Base-by-base conservation (phyloP, 1,139 yeast genomes). In the Lodderomyces margitis region DNA sequence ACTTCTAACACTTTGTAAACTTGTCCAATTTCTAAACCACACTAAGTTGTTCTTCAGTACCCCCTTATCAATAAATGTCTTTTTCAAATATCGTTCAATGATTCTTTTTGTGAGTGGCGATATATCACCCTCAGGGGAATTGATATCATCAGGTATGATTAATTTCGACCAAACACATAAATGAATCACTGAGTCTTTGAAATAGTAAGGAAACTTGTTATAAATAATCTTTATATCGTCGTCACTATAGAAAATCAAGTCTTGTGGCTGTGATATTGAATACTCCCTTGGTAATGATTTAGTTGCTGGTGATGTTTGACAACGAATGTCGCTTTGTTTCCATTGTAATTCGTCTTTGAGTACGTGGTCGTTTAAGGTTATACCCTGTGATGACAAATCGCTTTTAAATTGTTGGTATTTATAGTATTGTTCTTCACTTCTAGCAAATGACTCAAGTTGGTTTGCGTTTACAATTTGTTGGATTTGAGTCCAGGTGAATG, bases 21-120 rank as follows among this genome's bases (percentile, higher is more conserved):
- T 66, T 6, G 78, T 73, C 79, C 83, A 81, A 54, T 81, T 81
- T 49, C 80, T 72, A 58, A 81, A 81, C 87, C 87, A 81, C 3
- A 70, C 53, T 11, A 81, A 52, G 40, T 74, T 58, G 5, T 66
- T 65, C 16, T 78, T 52, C 0, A 69, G 70, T 28, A 72, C 55
- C 35, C 58, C 56, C 27, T 68, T 60, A 16, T 35, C 21, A 27
- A 71, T 64, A 53, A 80, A 79, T 0, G 80, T 75, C 48, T 66
- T 63, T 11, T 56, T 47, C 19, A 78, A 59, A 46, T 74, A 78
- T 36, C 44, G 48, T 37, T 68, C 68, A 7, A 78, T 69, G 3
- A 64, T 46, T 1, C 46, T 48, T 44, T 72, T 66, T 3, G 75
- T 68, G 10, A 55, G 49, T 0, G 53, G 42, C 10, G 74, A 60